phyloP scores from a whole-genome alignment of 23 red algal genomes.

The Gracilaria vermiculophylla region DNA sequence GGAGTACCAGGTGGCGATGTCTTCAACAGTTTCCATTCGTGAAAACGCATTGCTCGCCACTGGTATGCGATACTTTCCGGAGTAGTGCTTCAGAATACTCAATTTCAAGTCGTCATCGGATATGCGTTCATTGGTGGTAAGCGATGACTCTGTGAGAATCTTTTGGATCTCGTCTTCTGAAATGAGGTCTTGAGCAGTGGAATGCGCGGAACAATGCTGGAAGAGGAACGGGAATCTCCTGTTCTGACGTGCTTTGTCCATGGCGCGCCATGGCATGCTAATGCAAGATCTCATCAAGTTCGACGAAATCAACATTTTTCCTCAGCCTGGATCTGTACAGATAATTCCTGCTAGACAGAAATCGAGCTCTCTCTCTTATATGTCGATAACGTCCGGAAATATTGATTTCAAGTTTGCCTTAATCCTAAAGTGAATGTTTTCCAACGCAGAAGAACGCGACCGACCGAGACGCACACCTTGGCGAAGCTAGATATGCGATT shows the following conservation, averaged over 20 bases:
- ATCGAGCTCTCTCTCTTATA: too few species aligned
- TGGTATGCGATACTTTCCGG: slow-evolving; percentile 9
- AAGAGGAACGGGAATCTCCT: background rate
- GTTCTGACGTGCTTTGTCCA: background rate
- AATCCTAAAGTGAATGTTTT: too few species aligned
- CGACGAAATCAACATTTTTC: background rate
- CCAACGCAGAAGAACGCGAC: too few species aligned
- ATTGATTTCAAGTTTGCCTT: too few species aligned
- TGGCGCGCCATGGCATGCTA: background rate
- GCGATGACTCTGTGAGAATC: background rate
- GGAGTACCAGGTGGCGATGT: slow-evolving; percentile 4
- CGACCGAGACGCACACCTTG: too few species aligned
- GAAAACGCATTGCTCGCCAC: background rate
- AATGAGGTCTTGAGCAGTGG: background rate
- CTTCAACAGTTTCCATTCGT: background rate
- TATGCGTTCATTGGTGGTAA: background rate
- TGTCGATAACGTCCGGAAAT: too few species aligned
- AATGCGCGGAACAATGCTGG: background rate
- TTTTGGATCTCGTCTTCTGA: background rate
- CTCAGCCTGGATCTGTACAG: too few species aligned
- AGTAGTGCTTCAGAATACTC: slow-evolving; percentile 2
- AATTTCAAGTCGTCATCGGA: background rate
- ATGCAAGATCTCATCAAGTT: background rate
- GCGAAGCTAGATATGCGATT: too few species aligned
- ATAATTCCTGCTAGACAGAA: too few species aligned